Evolutionary conservation across 345 rosid species (phyloP), one percentile per base, ranked within the genome.

Genomic region (Turnera subulata): DNA sequence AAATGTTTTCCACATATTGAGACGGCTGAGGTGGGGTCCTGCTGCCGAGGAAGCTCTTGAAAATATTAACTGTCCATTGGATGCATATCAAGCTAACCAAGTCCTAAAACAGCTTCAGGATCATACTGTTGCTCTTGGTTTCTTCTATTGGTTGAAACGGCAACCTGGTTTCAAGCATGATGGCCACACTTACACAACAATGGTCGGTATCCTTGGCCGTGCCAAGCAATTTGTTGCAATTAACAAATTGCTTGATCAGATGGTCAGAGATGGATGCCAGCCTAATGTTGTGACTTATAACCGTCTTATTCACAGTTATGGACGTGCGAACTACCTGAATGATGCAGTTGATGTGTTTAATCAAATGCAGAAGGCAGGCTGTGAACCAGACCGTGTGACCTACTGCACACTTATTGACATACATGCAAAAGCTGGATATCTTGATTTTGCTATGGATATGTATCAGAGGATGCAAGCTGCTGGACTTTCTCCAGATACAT

Each of bases 401-500:
- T 91, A 86, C 77, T 82, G 95, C 70, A 91, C 95, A 0, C 90
- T 88, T 51, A 88, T 88, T 47, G 98, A 91, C 64, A 82, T 88
- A 54, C 96, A 91, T 73, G 98, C 98, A 21, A 91, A 91, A 73
- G 90, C 98, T 52, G 96, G 98, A 58, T 88, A 71, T 79, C 84
- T 91, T 26, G 95, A 88, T 71, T 76, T 86, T 80, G 96, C 95
- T 48, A 81, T 88, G 92, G 79, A 80, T 54, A 77, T 91, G 84
- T 84, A 91, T 65, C 73, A 66, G 66, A 84, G 76, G 69, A 91
- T 91, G 96, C 88, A 88, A 40, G 73, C 70, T 39, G 92, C 73
- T 45, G 95, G 95, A 24, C 92, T 86, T 68, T 81, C 96, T 71
- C 95, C 95, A 14, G 98, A 91, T 58, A 86, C 95, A 50, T 91